Conservation (phyloP, 2,329 filamentous ascomycete species). For the Simplicillium aogashimaense region DNA sequence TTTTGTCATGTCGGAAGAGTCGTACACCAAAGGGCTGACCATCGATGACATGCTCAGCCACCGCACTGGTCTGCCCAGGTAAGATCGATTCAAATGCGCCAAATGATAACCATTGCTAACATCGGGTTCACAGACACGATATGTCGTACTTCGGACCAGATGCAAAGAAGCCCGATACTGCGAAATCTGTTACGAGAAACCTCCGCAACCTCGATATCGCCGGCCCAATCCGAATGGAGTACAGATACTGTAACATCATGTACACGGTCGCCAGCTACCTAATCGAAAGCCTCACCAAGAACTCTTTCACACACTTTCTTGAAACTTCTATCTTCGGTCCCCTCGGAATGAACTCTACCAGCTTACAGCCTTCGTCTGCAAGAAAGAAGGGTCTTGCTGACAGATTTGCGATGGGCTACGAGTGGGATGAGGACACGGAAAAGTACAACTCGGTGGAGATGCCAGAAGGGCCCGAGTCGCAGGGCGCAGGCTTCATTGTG, state of each 20-base stretch:
- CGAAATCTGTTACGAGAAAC: constrained; percentile 4
- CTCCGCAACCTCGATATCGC: constrained; percentile 3
- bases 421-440: neutral
- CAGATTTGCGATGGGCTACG: constrained; percentile 1
- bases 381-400: neutral
- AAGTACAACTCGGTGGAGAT: constrained; percentile 1
- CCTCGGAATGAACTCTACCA: constrained; percentile 2
- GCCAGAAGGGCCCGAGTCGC: constrained; percentile 2
- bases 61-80: constrained; percentile 4
- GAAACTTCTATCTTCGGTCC: constrained; percentile 1
- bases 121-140: neutral
- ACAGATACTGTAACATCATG: constrained; percentile 6
- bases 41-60: constrained; percentile 5
- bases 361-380: neutral
- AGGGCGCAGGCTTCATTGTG: constrained; percentile 4
- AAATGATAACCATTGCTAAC: neutral
- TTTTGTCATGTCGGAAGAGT: constrained; percentile 3
- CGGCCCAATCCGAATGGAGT: constrained; percentile 3
- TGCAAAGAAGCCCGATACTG: constrained; percentile 1
- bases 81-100: neutral
- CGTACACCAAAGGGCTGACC: constrained; percentile 4
- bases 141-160: constrained; percentile 2
- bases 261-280: constrained; percentile 4
- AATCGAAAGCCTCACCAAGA: constrained; percentile 1
- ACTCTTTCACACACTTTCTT: constrained; percentile 3